These are phyloP conservation scores for Hypoxylon sp. DNA, from an alignment of 2,329 filamentous ascomycete genomes.

Conservation along the genomic window DNA sequence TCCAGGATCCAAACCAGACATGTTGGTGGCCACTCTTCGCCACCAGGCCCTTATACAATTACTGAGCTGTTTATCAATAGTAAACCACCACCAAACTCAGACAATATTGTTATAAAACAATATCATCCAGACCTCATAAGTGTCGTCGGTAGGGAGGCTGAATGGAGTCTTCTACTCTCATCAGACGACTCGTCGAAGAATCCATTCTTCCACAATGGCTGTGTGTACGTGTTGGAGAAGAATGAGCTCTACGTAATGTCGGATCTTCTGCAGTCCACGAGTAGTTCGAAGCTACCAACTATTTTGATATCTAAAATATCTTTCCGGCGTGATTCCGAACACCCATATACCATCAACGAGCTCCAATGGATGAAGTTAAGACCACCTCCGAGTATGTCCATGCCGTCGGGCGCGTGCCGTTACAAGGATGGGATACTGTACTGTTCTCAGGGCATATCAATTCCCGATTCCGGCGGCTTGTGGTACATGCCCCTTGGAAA, in stretches of 20 bases:
- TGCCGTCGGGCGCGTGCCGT: constrained; percentile 60
- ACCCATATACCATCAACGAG: constrained; percentile 47
- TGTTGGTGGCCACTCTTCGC: constrained; percentile 13
- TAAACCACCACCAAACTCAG: constrained; percentile 12
- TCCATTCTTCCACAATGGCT: constrained; percentile 63
- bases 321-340: constrained; percentile 32
- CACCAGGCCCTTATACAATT: not conserved
- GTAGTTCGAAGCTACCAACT: constrained; percentile 57
- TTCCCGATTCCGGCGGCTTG: constrained; percentile 48
- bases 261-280: constrained; percentile 58
- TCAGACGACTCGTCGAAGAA: constrained; percentile 58
- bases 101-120: constrained; percentile 54
- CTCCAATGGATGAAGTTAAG: constrained; percentile 61
- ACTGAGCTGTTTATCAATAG: constrained; percentile 11
- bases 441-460: constrained; percentile 59
- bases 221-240: constrained; percentile 58
- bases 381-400: constrained; percentile 60
- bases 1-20: constrained; percentile 12
- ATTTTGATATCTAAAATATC: constrained; percentile 63
- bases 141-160: constrained; percentile 55
- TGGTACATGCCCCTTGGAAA: constrained; percentile 55
- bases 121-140: constrained; percentile 57
- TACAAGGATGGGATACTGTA: constrained; percentile 61
- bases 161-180: constrained; percentile 60
- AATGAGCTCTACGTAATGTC: constrained; percentile 64